Base-by-base conservation (phyloP, 495 filamentous ascomycete genomes). In the Baudoinia panamericana region DNA sequence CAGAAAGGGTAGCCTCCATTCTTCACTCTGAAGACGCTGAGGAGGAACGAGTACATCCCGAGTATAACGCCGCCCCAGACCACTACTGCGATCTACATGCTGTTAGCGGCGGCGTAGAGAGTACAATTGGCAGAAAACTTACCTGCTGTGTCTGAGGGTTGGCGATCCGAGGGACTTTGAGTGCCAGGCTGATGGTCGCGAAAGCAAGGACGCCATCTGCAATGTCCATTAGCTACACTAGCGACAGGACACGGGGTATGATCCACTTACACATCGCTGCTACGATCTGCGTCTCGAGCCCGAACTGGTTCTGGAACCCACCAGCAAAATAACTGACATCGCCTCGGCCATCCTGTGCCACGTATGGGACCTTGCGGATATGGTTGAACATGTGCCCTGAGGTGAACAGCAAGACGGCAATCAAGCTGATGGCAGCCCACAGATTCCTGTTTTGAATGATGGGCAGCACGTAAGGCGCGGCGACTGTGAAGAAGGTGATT, bases 301-400 rank as follows among this genome's bases (percentile, higher is more conserved):
- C 90, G 56, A 80, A 94, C 57, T 99, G 90, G 56, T 79, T 96
- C 54, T 85, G 84, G 56, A 96, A 99, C 1, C 90, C 90, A 31
- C 73, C 73, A 2, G 92, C 90, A 60, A 96, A 88, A 60, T 96
- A 99, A 55, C 64, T 80, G 28, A 96, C 72, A 2, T 85, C 86
- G 6, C 92, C 92, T 31, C 69, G 72, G 4, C 83, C 84, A 61
- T 96, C 79, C 16, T 78, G 82, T 25, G 76, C 74, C 32, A 96
- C 84, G 55, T 99, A 99, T n/a, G 90, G 88, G 0, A 90, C 85
- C 55, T 86, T 86, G 40, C 90, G 72, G 56, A 99, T 99, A 51
- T 96, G 90, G 62, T 96, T 96, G 71, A 87, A 99, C 90, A 99
- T 97, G 57, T 96, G 86, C 11, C 92, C 90, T 48, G 78, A 85